Percentiles rank a stretch among this genome's conserved stretches.
Evolutionary conservation across 768 basidiomycete species (phyloP).

Genomic region (Trametes meyenii): DNA sequence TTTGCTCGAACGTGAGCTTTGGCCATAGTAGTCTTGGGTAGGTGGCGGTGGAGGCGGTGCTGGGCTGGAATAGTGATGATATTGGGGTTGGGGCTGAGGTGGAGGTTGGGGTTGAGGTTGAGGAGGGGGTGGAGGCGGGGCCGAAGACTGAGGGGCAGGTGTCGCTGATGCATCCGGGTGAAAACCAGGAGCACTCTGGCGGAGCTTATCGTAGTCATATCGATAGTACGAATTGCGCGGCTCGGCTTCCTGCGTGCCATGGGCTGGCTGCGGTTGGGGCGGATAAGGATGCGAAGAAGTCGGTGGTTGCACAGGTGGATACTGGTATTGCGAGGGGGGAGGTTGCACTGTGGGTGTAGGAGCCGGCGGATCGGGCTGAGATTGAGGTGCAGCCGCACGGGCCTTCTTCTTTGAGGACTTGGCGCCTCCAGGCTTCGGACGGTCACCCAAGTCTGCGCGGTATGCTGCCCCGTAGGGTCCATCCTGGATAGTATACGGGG

Average conservation of each 20-base stretch:
- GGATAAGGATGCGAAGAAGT: background rate
- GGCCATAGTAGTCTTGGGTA: background rate
- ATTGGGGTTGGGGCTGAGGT: background rate
- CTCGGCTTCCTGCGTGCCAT: background rate
- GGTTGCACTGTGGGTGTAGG: background rate
- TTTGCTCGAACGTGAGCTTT: constrained; percentile 2
- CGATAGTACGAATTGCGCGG: constrained; percentile 24
- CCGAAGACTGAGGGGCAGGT: background rate
- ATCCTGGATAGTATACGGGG: background rate
- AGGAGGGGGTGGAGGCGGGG: background rate
- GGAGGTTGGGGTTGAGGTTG: background rate
- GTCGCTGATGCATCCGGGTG: constrained; percentile 10
- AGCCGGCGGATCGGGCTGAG: background rate
- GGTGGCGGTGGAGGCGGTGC: background rate
- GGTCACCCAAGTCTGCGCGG: constrained; percentile 4
- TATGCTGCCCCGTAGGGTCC: constrained; percentile 25
- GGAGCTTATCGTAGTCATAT: constrained; percentile 25
- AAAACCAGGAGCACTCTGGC: constrained; percentile 17
- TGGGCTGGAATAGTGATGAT: background rate
- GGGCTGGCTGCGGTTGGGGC: background rate
- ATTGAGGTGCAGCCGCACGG: background rate
- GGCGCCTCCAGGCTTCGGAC: background rate
- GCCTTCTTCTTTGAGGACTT: constrained; percentile 7
- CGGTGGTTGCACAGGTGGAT: background rate
- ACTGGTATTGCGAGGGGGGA: background rate